Base-by-base conservation (phyloP, 257 asterid species). In the Fraxinus cuspidata region DNA sequence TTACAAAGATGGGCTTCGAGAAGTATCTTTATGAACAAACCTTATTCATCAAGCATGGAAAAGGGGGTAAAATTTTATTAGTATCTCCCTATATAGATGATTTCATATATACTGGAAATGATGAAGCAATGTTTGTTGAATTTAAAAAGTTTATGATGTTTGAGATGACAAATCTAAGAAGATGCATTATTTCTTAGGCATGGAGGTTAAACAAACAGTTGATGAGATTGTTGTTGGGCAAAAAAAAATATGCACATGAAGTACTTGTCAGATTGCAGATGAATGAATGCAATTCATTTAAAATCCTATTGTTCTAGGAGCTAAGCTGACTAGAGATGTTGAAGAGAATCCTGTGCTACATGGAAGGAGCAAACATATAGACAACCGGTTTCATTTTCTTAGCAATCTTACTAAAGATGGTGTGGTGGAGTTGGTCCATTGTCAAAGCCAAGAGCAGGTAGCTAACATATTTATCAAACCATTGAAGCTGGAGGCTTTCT, bases 1-100 rank as follows among this genome's bases (percentile, higher is more conserved):
- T 42, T 4, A 42, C 49, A 42, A 42, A 42, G 16, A 18, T 40
- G 2, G 4, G 18, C 16, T 42, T 10, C 49, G 12, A 42, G 12
- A 42, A 42, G 49, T 42, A 15, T 11, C 49, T 3, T 2, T 10
- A 12, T 42, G 16, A 42, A 18, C 49, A 42, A 11, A 42, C 49
- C 3, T 42, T 42, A 42, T 42, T 42, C 49, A 42, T 37, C 44
- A 72, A 44, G 47, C 16, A 40, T 6, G 42, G 18, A n/a, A 53
- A 7, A n/a, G 2, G 47, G 1, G 49, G 27, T 13, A 73, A 51
- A 4, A 19, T 51, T 6, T 2, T 51, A 19, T 31, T 53, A 29
- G 31, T 51, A 16, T 19, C 12, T 9, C 11, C 51, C 18, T 73
- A 51, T 73, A 49, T 73, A 15, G 77, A 73, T 51, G 49, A 73